Conservation (phyloP, 2,329 filamentous ascomycete species). For the Epichloe aotearoae region DNA sequence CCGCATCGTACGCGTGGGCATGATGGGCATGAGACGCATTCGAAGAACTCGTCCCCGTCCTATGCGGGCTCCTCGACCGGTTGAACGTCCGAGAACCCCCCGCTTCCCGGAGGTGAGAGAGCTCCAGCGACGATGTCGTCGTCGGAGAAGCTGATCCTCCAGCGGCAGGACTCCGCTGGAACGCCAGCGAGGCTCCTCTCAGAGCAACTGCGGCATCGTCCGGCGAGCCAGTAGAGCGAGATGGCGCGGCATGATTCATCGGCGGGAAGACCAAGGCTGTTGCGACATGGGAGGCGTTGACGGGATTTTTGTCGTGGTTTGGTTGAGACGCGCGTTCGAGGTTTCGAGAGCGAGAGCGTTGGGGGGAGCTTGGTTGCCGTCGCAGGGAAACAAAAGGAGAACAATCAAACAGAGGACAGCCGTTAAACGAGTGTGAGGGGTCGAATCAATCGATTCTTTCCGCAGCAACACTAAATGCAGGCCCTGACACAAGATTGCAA, state of each 20-base stretch:
- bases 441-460: neutral
- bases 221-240: conserved; percentile 16
- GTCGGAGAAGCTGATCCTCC: conserved; percentile 3
- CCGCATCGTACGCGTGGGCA: conserved; percentile 6
- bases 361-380: too few species aligned
- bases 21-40: neutral
- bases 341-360: too few species aligned
- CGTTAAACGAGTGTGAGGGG: neutral
- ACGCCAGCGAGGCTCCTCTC: conserved; percentile 42
- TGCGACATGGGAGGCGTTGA: conserved; percentile 9
- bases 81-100: conserved; percentile 27
- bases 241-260: conserved; percentile 22
- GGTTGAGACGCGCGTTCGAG: neutral
- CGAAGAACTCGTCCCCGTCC: neutral
- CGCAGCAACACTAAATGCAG: neutral
- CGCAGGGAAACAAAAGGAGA: too few species aligned
- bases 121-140: neutral
- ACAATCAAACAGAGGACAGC: neutral
- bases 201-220: conserved; percentile 31
- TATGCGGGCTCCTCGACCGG: neutral
- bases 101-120: neutral
- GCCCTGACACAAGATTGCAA: neutral
- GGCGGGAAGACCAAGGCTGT: conserved; percentile 9
- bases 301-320: neutral
- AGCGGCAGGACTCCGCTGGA: conserved; percentile 21